Evolutionary conservation across 139 green algal genomes (phyloP).

Genomic region (Volvox reticuliferus): DNA sequence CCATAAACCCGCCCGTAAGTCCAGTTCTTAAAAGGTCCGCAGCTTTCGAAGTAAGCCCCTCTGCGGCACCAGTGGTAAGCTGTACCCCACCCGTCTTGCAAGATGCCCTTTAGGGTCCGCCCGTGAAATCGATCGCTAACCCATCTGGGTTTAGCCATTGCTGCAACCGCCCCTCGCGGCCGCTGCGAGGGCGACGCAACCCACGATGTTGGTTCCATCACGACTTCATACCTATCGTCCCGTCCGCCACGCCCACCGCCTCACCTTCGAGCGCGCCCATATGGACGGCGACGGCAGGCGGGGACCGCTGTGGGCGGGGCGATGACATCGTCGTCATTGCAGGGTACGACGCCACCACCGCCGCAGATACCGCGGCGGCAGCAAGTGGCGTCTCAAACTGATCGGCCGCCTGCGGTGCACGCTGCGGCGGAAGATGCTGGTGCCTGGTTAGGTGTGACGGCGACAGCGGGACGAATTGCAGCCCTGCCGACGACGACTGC

Average conservation of each 20-base stretch:
- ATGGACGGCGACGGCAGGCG: conserved; percentile 3
- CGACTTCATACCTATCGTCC: no score
- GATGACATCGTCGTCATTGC: background rate
- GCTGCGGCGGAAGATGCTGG: background rate
- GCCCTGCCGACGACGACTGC: background rate
- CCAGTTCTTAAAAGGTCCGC: no score
- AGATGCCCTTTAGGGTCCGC: no score
- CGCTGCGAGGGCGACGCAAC: no score
- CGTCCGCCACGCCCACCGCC: background rate
- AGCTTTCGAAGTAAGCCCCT: no score
- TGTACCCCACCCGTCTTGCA: no score
- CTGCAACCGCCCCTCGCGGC: no score
- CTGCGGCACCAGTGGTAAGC: no score
- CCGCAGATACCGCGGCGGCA: background rate
- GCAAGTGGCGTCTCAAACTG: background rate
- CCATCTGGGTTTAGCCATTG: no score
- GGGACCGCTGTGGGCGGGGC: background rate
- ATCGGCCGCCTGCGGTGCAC: background rate
- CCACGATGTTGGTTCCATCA: no score
- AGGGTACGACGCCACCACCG: background rate
- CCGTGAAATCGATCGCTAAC: no score
- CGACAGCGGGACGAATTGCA: background rate
- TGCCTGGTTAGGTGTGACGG: background rate
- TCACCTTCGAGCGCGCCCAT: conserved; percentile 3
- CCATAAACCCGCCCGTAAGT: no score